Percentiles rank a stretch among this genome's conserved stretches.
Conservation (phyloP, 495 filamentous ascomycete species). For the Zalerion maritima region DNA sequence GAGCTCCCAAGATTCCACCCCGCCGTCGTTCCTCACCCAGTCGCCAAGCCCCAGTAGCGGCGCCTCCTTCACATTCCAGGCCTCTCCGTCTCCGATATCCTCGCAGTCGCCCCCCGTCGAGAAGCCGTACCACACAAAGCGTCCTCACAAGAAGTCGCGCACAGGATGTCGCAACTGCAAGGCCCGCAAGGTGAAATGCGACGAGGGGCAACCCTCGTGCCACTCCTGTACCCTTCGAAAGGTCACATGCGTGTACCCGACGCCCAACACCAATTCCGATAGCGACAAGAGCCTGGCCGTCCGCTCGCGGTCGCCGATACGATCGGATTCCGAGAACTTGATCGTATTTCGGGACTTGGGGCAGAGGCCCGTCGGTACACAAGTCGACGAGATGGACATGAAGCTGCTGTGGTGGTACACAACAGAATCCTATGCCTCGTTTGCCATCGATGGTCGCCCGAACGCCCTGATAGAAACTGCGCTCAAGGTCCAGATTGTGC, state of each 20-base stretch:
- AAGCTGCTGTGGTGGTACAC: conserved; percentile 30
- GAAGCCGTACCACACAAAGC: conserved; percentile 29
- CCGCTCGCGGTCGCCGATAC: no score
- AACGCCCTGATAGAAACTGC: conserved; percentile 18
- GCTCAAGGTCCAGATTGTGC: conserved; percentile 26
- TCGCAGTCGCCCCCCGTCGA: conserved; percentile 1
- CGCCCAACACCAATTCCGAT: conserved; percentile 2
- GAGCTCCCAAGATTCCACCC: no score
- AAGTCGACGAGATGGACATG: conserved; percentile 19
- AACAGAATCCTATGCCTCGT: conserved; percentile 18
- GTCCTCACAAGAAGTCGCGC: conserved; percentile 37
- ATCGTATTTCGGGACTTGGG: no score
- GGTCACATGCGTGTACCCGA: conserved; percentile 27
- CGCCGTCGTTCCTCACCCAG: no score
- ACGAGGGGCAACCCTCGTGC: conserved; percentile 33
- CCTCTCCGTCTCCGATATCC: background rate
- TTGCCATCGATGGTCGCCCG: conserved; percentile 19
- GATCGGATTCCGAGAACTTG: no score
- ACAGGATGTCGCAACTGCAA: conserved; percentile 32
- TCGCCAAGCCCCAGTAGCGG: no score
- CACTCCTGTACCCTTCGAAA: conserved; percentile 27
- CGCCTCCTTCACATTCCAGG: background rate
- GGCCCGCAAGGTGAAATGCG: conserved; percentile 37
- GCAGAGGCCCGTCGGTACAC: no score
- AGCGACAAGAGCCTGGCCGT: no score